phyloP scores from a whole-genome alignment of 495 filamentous ascomycete species.

The Cudoniella acicularis region DNA sequence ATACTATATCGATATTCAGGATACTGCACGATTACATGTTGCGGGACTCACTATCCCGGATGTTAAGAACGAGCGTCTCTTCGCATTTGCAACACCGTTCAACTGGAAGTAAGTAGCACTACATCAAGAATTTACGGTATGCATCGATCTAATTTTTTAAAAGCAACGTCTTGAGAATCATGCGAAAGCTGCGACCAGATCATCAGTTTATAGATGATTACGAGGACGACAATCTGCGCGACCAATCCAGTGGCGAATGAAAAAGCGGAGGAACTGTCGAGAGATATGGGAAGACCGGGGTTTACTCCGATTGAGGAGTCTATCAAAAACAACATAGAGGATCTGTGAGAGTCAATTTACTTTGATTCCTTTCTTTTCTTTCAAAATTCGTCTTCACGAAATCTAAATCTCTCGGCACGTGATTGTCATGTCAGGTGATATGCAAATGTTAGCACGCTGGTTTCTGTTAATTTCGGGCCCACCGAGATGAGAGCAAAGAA shows the following conservation, averaged over 20 bases:
- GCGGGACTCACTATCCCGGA: slow-evolving; percentile 40
- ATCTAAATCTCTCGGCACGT: too few species aligned
- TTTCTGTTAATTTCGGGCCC: too few species aligned
- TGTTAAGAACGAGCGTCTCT: slow-evolving; percentile 42
- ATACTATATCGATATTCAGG: slow-evolving; percentile 45
- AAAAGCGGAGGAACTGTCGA: slow-evolving; percentile 29
- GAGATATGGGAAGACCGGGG: slow-evolving; percentile 28
- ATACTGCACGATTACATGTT: slow-evolving; percentile 44
- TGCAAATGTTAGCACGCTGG: too few species aligned
- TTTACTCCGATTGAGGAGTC: slow-evolving; percentile 27
- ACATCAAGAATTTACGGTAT: neutral
- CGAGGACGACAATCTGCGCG: slow-evolving; percentile 20
- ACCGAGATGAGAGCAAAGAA: too few species aligned
- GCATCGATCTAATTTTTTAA: neutral
- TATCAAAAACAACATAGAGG: slow-evolving; percentile 12
- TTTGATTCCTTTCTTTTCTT: too few species aligned
- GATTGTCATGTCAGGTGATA: too few species aligned
- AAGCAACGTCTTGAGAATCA: slow-evolving; percentile 20
- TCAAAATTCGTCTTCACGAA: too few species aligned
- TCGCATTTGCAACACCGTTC: slow-evolving; percentile 31
- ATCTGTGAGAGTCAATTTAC: too few species aligned
- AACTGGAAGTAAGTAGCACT: slow-evolving; percentile 4
- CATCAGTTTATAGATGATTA: slow-evolving; percentile 29
- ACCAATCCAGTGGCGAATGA: slow-evolving; percentile 24
- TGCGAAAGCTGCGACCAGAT: slow-evolving; percentile 32